Conservation (phyloP, 2,329 filamentous ascomycete genomes). For the Fusarium dlaminii region DNA sequence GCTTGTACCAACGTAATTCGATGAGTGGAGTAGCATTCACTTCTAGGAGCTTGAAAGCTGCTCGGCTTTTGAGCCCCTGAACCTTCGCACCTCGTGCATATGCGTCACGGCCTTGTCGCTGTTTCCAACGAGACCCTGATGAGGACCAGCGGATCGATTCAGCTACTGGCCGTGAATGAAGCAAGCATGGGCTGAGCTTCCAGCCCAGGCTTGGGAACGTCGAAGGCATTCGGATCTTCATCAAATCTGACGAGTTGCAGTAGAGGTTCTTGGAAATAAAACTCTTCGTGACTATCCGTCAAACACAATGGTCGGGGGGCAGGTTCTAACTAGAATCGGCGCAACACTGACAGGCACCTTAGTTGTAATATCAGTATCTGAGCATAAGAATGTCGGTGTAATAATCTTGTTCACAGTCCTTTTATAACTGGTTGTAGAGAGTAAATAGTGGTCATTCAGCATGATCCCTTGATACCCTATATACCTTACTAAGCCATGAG, state of each 20-base stretch:
- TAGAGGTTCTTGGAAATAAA: not conserved
- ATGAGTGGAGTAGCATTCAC: conserved; percentile 52
- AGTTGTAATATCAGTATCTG: not conserved
- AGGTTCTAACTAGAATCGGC: no score
- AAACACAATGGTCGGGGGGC: not conserved
- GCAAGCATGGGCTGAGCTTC: not conserved
- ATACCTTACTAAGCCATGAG: no score
- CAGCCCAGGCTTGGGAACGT: not conserved
- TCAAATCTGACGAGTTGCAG: not conserved
- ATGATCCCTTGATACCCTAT: not conserved
- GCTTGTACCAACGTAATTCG: not conserved
- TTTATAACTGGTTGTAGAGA: not conserved
- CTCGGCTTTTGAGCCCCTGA: conserved; percentile 84
- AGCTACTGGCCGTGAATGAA: not conserved
- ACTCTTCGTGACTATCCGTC: not conserved
- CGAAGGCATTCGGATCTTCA: conserved; percentile 1
- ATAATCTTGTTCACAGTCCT: not conserved
- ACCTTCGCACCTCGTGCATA: conserved; percentile 81
- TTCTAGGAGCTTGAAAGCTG: conserved; percentile 92
- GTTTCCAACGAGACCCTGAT: conserved; percentile 84
- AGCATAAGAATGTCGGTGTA: not conserved
- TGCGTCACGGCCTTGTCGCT: conserved; percentile 76
- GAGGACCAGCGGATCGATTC: conserved; percentile 42
- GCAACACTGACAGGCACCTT: not conserved
- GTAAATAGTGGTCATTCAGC: not conserved